Percentiles rank a stretch among this genome's conserved stretches.
Evolutionary conservation across 2,329 filamentous ascomycete genomes (phyloP).

Genomic region (Nectriaceae sp.): DNA sequence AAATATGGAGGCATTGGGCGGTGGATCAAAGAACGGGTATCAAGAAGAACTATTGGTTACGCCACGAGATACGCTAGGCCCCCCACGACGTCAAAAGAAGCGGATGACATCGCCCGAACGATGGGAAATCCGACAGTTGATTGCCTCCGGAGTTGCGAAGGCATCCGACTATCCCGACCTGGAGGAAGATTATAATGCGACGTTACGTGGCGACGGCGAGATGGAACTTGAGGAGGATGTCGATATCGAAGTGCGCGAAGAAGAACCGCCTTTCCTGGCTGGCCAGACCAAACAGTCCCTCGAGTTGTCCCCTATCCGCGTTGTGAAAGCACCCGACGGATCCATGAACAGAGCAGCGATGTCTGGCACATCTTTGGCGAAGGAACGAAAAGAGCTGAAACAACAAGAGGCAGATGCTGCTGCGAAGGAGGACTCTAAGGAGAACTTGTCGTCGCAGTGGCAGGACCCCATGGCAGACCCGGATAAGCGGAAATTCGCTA

Average conservation of each 20-base stretch:
- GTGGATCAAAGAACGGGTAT: conserved; percentile 59
- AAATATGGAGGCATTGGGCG: conserved; percentile 81
- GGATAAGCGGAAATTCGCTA: conserved; percentile 84
- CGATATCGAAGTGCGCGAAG: conserved; percentile 94
- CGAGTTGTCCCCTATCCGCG: conserved; percentile 91
- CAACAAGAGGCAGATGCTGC: conserved; percentile 83
- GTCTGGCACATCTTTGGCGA: conserved; percentile 84
- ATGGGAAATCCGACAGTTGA: conserved; percentile 97
- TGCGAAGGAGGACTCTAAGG: conserved; percentile 72
- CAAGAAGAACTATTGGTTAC: conserved; percentile 42
- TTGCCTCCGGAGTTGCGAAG: conserved; percentile 91
- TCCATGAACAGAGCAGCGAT: conserved; percentile 96
- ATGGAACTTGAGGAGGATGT: conserved; percentile 95
- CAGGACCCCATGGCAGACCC: conserved; percentile 93
- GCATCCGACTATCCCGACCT: conserved; percentile 93
- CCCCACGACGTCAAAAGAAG: conserved; percentile 70
- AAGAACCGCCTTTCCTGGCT: conserved; percentile 93
- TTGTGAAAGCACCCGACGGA: conserved; percentile 97
- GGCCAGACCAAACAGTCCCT: conserved; percentile 96
- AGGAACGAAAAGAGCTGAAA: conserved; percentile 84
- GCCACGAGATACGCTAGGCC: conserved; percentile 41
- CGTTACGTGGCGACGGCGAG: conserved; percentile 79
- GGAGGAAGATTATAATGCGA: conserved; percentile 90
- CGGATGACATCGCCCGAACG: conserved; percentile 94
- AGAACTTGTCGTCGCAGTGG: conserved; percentile 90